A percentile compares a stretch with the other conserved stretches of the same genome.
Evolutionary conservation across 1,284 basidiomycete species (phyloP).

Genomic region (Vanrija humicola): DNA sequence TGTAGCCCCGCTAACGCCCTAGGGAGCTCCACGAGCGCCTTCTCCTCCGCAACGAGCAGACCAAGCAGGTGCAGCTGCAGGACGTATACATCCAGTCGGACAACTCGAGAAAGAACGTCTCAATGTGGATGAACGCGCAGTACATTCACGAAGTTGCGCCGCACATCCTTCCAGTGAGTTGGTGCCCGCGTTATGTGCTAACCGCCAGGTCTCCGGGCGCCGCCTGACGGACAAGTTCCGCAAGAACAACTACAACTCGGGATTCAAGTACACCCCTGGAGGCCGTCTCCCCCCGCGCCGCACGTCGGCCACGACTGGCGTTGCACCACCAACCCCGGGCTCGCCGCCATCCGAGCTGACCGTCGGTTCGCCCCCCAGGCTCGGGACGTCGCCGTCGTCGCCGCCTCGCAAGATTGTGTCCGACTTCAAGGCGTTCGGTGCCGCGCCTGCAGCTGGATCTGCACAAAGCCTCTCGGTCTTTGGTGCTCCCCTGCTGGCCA

Average conservation of each 20-base stretch:
- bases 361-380: slow-evolving; percentile 37
- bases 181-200: neutral
- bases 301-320: slow-evolving; percentile 32
- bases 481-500: slow-evolving; percentile 41
- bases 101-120: slow-evolving; percentile 84
- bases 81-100: slow-evolving; percentile 90
- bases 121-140: slow-evolving; percentile 73
- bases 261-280: slow-evolving; percentile 56
- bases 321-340: neutral
- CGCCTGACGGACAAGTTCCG: slow-evolving; percentile 90
- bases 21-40: slow-evolving; percentile 77
- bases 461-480: slow-evolving; percentile 45
- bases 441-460: slow-evolving; percentile 30
- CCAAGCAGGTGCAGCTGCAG: slow-evolving; percentile 93
- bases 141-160: slow-evolving; percentile 72
- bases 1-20: neutral
- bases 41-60: slow-evolving; percentile 87
- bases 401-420: slow-evolving; percentile 79
- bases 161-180: slow-evolving; percentile 69
- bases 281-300: slow-evolving; percentile 55
- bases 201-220: slow-evolving; percentile 72
- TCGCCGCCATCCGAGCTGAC: slow-evolving; percentile 19
- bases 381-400: slow-evolving; percentile 34
- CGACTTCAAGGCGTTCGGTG: slow-evolving; percentile 87
- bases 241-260: slow-evolving; percentile 32